Base-by-base conservation (phyloP, 106 monocot species). In the Amphibolis antarctica region DNA sequence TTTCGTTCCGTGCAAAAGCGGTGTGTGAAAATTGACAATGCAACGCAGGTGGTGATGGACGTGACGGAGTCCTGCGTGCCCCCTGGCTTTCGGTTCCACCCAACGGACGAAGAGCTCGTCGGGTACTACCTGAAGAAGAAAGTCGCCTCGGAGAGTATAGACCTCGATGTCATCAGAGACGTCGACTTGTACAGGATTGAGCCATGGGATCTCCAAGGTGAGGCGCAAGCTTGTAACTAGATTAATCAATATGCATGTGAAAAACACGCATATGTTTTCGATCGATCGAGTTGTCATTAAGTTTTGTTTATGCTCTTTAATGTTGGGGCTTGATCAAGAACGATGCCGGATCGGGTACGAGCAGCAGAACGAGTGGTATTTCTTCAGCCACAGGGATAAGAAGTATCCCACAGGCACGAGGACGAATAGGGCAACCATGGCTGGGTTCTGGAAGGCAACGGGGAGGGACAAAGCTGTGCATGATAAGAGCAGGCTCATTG, bases 351-450 rank as follows among this genome's bases (percentile, higher is more conserved):
- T 80, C 9, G 88, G 80, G 27, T 88, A 85, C 10, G 80, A 85
- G 12, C 85, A 79, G 74, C 83, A 88, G 54, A 83, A 51, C 21
- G 85, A 88, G 62, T 96, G 89, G 90, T 96, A 96, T 76, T 96
- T 96, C 84, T 96, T 90, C 80, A 90, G 86, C 68, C 88, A 90
- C 79, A 96, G 86, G 76, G 94, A 86, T 64, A 88, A 85, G 64
- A 93, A 93, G 80, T 93, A 93, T 58, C 93, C 93, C 3, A 93
- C 88, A 0, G 93, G 93, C 18, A 93, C 88, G 21, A 82, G 93
- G 64, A 88, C 93, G 46, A 63, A 63, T 36, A 71, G 92, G 70
- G 92, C 92, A 5, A 88, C 92, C 15, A 66, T 80, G 78, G 79
- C 84, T 1, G 92, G 92, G 43, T 88, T 85, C 30, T 92, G 92